Base-by-base conservation (phyloP, 768 basidiomycete species). In the Nevesoporus exiguus region DNA sequence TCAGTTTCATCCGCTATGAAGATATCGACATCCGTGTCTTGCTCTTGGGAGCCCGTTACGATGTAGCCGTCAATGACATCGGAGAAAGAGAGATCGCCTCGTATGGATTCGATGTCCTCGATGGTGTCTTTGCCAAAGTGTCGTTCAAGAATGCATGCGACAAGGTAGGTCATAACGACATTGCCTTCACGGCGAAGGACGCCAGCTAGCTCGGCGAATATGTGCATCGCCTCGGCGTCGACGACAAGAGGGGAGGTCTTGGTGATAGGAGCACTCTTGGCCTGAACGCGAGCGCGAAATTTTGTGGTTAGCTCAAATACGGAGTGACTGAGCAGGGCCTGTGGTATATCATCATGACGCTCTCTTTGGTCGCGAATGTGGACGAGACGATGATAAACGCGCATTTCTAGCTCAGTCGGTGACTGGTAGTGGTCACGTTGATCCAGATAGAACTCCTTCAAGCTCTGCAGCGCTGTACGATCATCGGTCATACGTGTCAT, bases 361-460 rank as follows among this genome's bases (percentile, higher is more conserved):
- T 89, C 88, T 57, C 72, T 81, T 62, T 89, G 88, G 68, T 94
- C 90, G 27, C 92, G 85, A 41, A 98, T 87, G 63, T 97, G 93
- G 27, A 90, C 86, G 29, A 98, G 82, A 44, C 95, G 84, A 66
- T 95, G 91, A 71, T 98, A 99, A 1, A 97, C 85, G 30, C 92
- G 85, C 85, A 99, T 97, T 71, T 99, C 96, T 43, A 98, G 80
- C 65, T 98, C 95, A 36, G 88, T 89, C 0, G 88, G 83, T 10
- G 88, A 88, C 61, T 84, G 73, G 56, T 86, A 86, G 39, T 74
- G 71, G 9, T 76, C 79, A 0, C 83, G 77, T 53, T 90, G 85
- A 63, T 97, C 95, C 58, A 90, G 85, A 65, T 97, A 96, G 62
- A 93, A 94, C 65, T 98, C 90, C 69, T 92, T 93, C 51, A 98